Base-by-base conservation (phyloP, 768 basidiomycete genomes). In the Megacollybia marginata region DNA sequence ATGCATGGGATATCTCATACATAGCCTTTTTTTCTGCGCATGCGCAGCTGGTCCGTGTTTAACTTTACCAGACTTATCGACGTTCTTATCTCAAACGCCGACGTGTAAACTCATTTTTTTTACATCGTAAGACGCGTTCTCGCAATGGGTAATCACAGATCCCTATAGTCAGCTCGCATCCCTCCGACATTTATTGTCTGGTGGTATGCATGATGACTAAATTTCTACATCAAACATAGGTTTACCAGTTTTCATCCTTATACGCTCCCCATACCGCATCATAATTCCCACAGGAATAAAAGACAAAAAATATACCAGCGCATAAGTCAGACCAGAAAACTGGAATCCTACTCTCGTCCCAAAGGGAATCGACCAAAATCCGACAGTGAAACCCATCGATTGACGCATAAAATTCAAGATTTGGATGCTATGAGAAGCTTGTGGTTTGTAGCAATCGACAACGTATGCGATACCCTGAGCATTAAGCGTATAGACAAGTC, bases 391-490 rank as follows among this genome's bases (percentile, higher is more conserved):
- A 38, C 9, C 9, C 23, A 20, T 15, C 52, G 53, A 52, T 52
- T 55, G 54, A 12, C 57, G 54, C 1, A 49, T 50, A 33, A 57
- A 57, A 44, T 53, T 57, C 28, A 57, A 18, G 23, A 57, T 35
- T 38, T 55, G 54, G 4, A 57, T 40, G 8, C 15, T 54, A 7
- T 57, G 52, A 42, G 54, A 53, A 2, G 56, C 44, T 49, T 57
- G 54, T 16, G 53, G 53, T 45, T 57, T 55, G 48, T 57, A 57
- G 48, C 57, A 58, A 36, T 58, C 57, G n/a, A 58, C 54, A 23
- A 42, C 20, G 15, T 28, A 12, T 12, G 18, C 18, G 18, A 5
- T n/a, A 28, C 16, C 9, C 20, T 16, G 23, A 28, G 23, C 23
- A 28, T 2, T 40, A 38, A 5, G 38, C 12, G n/a, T 19, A 36